These are phyloP conservation scores for Paraglomus brasilianum DNA, from an alignment of 192 early-diverging fungal species.

Conservation along the genomic window DNA sequence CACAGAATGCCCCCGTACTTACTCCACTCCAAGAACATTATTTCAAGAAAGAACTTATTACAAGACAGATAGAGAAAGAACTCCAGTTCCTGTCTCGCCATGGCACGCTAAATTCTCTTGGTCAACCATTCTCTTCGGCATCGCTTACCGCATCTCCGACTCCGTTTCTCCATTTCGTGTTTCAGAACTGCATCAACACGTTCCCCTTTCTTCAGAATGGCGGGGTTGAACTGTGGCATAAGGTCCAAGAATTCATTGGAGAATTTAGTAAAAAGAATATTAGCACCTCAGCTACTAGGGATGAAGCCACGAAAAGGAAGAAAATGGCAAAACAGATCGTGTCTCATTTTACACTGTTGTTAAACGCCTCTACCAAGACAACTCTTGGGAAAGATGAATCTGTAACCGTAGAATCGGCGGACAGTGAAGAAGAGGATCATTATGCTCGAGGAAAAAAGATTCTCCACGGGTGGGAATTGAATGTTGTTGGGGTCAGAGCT, in stretches of 20 bases:
- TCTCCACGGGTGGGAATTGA: constrained; percentile 44
- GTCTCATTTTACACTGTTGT: constrained; percentile 33
- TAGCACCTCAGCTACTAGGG: constrained; percentile 28
- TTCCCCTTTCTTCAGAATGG: constrained; percentile 52
- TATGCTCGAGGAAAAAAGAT: neutral
- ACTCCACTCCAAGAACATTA: constrained; percentile 49
- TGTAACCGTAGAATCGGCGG: constrained; percentile 16
- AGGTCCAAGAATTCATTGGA: constrained; percentile 46
- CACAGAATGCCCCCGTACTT: neutral
- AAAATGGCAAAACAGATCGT: constrained; percentile 39
- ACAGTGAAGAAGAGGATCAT: neutral
- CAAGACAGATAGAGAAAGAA: constrained; percentile 48
- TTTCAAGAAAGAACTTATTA: constrained; percentile 52
- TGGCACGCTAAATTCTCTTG: constrained; percentile 28
- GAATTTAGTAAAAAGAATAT: constrained; percentile 48
- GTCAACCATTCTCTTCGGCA: constrained; percentile 29
- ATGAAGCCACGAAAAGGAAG: constrained; percentile 30
- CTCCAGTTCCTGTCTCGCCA: constrained; percentile 33
- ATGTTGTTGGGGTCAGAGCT: constrained; percentile 45
- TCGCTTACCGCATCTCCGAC: neutral
- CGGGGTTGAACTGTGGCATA: constrained; percentile 46
- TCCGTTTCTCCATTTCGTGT: constrained; percentile 49
- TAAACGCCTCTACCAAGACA: constrained; percentile 37
- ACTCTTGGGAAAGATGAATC: constrained; percentile 31
- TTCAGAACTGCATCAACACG: constrained; percentile 42